Evolutionary conservation across 176 grass and related monocot genomes (phyloP).

Genomic region (Ensete glaucum): DNA sequence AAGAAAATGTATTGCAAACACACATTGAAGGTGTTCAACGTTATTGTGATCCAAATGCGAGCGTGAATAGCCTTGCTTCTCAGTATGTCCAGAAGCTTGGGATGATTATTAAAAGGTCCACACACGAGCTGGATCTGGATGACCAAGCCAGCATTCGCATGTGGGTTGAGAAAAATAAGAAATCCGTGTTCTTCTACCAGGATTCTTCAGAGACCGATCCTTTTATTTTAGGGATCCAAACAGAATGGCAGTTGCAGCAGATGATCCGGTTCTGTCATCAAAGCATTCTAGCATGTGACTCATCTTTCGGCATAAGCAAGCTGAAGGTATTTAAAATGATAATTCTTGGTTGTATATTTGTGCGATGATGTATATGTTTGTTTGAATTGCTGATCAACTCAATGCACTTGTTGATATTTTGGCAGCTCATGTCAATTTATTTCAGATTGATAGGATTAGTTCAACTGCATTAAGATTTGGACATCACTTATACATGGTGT

Average conservation of each 20-base stretch:
- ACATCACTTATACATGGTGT: background rate
- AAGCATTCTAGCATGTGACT: constrained; percentile 60
- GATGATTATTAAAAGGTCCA: constrained; percentile 95
- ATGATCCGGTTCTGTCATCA: constrained; percentile 85
- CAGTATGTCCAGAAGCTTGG: constrained; percentile 95
- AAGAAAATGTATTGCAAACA: constrained; percentile 77
- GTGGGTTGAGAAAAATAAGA: constrained; percentile 86
- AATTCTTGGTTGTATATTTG: background rate
- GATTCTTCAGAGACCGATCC: constrained; percentile 68
- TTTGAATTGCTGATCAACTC: background rate
- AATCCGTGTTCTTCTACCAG: constrained; percentile 78
- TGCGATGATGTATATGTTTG: background rate
- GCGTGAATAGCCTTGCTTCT: constrained; percentile 46
- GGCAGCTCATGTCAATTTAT: background rate
- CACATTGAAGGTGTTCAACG: constrained; percentile 81
- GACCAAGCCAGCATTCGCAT: constrained; percentile 79
- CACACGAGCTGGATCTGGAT: constrained; percentile 81
- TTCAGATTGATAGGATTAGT: background rate
- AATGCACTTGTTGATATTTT: background rate
- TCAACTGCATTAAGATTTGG: background rate
- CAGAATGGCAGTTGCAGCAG: constrained; percentile 82
- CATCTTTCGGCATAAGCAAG: constrained; percentile 81
- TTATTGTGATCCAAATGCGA: constrained; percentile 55
- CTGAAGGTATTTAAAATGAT: constrained; percentile 53
- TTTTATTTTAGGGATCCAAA: constrained; percentile 79